Evolutionary conservation across 2,329 filamentous ascomycete species (phyloP).

Genomic region (Neonectria ditissima): DNA sequence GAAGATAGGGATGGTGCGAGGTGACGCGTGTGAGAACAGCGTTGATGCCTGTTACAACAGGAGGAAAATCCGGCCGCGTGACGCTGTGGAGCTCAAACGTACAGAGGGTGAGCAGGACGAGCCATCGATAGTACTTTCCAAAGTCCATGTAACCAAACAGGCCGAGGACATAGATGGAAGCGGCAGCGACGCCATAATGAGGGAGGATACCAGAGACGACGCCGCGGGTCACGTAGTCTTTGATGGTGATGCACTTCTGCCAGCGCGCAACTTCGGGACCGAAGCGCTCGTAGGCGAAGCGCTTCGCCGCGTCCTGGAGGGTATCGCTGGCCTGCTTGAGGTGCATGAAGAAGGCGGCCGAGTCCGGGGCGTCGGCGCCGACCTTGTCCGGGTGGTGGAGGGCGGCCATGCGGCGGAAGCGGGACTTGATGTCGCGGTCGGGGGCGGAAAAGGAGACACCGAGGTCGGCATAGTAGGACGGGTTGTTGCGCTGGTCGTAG

Average conservation of each 20-base stretch:
- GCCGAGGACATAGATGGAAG: constrained; percentile 70
- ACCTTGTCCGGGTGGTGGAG: constrained; percentile 89
- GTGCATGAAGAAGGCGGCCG: constrained; percentile 75
- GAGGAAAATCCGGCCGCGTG: constrained; percentile 65
- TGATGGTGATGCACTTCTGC: constrained; percentile 74
- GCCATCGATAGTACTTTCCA: constrained; percentile 75
- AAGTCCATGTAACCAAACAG: constrained; percentile 76
- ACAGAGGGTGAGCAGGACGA: constrained; percentile 65
- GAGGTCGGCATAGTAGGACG: constrained; percentile 84
- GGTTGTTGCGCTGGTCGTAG: constrained; percentile 76
- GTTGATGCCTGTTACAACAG: constrained; percentile 60
- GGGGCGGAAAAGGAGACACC: constrained; percentile 75
- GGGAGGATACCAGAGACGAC: constrained; percentile 67
- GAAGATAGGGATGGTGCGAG: constrained; percentile 74
- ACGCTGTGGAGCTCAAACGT: constrained; percentile 69
- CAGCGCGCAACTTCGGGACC: constrained; percentile 78
- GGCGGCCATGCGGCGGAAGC: constrained; percentile 81
- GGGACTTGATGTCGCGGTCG: constrained; percentile 83
- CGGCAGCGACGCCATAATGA: constrained; percentile 70
- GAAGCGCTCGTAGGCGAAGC: constrained; percentile 92
- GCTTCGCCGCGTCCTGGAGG: constrained; percentile 77
- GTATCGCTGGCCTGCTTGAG: constrained; percentile 87
- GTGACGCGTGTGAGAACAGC: constrained; percentile 54
- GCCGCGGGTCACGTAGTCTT: constrained; percentile 79
- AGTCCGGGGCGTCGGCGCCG: constrained; percentile 48